A percentile compares a stretch with the other conserved stretches of the same genome.
Conservation (phyloP, 768 basidiomycete genomes). For the Boletus rubroflammeus region DNA sequence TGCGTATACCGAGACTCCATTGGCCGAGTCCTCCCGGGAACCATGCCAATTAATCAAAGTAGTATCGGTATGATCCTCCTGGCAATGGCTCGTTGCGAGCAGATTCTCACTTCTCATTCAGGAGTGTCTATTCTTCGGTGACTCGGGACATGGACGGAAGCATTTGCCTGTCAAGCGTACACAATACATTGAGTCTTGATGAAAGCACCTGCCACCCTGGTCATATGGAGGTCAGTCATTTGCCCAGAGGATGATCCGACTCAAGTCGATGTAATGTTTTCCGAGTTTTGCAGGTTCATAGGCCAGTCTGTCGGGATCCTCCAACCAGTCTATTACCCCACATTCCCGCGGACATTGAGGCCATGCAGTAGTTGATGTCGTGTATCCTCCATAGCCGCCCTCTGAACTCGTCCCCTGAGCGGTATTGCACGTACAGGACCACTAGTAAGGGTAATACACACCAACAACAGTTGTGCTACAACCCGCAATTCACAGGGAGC, state of each 20-base stretch:
- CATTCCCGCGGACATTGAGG: no score
- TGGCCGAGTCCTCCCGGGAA: no score
- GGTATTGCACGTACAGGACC: not conserved
- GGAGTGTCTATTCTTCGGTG: not conserved
- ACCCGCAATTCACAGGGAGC: no score
- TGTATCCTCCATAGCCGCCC: not conserved
- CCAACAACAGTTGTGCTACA: no score
- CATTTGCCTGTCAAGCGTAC: not conserved
- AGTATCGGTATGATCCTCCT: not conserved
- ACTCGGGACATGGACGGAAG: not conserved
- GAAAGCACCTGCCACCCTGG: not conserved
- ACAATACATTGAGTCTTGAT: not conserved
- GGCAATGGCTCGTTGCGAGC: no score
- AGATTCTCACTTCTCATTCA: not conserved
- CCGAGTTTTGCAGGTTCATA: not conserved
- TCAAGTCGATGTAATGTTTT: not conserved
- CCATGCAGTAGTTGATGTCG: not conserved
- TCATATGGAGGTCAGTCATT: no score
- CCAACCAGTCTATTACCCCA: no score
- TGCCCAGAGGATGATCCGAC: no score
- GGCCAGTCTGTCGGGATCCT: not conserved
- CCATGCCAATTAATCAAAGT: no score
- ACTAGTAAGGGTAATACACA: not conserved
- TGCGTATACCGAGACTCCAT: no score
- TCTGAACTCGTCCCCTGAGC: no score